Evolutionary conservation across 305 asterid genomes (phyloP).

Genomic region (Fraxinus baroniana): DNA sequence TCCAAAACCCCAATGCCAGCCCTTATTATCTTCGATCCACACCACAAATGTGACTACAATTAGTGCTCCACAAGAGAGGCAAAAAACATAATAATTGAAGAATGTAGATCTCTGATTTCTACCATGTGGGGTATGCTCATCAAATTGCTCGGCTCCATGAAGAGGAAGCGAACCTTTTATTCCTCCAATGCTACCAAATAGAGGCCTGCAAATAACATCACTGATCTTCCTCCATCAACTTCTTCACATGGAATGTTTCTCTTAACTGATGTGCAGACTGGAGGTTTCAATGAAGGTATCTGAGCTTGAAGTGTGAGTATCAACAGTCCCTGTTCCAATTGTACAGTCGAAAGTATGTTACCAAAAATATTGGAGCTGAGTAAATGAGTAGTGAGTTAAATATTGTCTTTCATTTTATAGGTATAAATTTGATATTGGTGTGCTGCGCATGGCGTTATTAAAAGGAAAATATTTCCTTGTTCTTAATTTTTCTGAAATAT

Average conservation of each 20-base stretch:
- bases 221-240: conserved; percentile 45
- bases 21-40: conserved; percentile 88
- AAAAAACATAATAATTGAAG: conserved; percentile 76
- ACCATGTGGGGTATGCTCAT: conserved; percentile 58
- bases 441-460: background rate
- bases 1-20: conserved; percentile 93
- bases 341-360: conserved; percentile 10
- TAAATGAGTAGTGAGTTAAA: background rate
- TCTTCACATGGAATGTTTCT: conserved; percentile 55
- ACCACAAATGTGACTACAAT: conserved; percentile 78
- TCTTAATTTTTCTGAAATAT: background rate
- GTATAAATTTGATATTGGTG: background rate
- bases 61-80: conserved; percentile 81
- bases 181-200: conserved; percentile 84
- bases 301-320: conserved; percentile 83
- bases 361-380: background rate
- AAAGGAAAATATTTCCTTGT: background rate
- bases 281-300: conserved; percentile 50
- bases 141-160: conserved; percentile 87
- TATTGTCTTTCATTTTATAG: background rate
- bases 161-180: conserved; percentile 90
- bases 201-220: conserved; percentile 63
- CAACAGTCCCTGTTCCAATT: conserved; percentile 64
- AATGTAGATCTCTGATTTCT: conserved; percentile 76
- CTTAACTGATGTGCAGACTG: conserved; percentile 49